These are phyloP conservation scores for Hypoxylon fragiforme DNA, from an alignment of 495 filamentous ascomycete genomes.

Conservation along the genomic window DNA sequence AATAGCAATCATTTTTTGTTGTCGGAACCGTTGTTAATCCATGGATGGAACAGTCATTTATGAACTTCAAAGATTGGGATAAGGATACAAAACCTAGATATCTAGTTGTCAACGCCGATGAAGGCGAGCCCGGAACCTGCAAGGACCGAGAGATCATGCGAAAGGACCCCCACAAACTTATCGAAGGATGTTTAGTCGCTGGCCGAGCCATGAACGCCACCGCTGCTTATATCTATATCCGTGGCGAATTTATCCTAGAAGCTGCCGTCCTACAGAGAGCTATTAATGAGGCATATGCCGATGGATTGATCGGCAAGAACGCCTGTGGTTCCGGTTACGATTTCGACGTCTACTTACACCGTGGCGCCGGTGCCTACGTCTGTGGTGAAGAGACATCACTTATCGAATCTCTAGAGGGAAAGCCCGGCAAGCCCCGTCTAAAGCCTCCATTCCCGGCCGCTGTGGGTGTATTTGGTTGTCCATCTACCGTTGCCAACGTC, in stretches of 20 bases:
- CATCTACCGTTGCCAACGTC: constrained; percentile 96
- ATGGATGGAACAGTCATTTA: constrained; percentile 74
- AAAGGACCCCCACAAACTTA: constrained; percentile 97
- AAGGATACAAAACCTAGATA: constrained; percentile 96
- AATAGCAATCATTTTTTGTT: not conserved
- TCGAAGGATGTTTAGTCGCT: constrained; percentile 96
- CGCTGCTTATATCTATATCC: constrained; percentile 99
- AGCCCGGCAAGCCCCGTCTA: constrained; percentile 95
- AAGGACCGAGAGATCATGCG: constrained; percentile 99
- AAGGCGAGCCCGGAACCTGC: constrained; percentile 98
- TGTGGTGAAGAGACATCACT: constrained; percentile 97
- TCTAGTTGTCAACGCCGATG: constrained; percentile 96
- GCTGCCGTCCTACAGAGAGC: constrained; percentile 90
- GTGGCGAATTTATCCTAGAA: constrained; percentile 97
- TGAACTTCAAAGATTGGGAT: constrained; percentile 99
- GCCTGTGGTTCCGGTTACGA: constrained; percentile 96
- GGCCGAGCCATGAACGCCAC: constrained; percentile 97
- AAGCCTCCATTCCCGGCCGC: constrained; percentile 98
- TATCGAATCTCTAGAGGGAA: constrained; percentile 97
- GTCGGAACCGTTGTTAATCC: constrained; percentile 26
- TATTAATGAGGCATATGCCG: constrained; percentile 95
- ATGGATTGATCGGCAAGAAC: constrained; percentile 94
- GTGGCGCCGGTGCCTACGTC: constrained; percentile 95
- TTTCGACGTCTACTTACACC: constrained; percentile 96
- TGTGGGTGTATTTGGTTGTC: constrained; percentile 96